These are phyloP conservation scores for Chloranthus sessilifolius DNA, from an alignment of 164 flowering plant species.

Conservation along the genomic window DNA sequence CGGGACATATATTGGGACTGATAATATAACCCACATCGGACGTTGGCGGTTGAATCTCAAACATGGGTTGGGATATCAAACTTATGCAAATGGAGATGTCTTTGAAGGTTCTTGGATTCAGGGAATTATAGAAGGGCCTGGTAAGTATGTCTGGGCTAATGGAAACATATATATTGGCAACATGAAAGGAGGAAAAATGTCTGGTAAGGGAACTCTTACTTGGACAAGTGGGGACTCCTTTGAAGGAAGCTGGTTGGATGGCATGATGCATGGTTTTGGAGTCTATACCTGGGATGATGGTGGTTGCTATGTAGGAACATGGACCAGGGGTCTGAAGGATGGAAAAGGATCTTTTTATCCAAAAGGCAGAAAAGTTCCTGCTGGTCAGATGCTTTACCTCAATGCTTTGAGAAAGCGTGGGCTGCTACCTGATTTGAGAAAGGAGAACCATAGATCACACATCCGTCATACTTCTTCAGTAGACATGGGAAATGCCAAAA, in stretches of 20 bases:
- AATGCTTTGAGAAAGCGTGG: conserved; percentile 82
- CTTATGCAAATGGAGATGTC: conserved; percentile 73
- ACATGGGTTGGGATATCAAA: conserved; percentile 86
- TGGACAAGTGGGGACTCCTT: conserved; percentile 89
- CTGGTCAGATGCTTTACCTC: conserved; percentile 63
- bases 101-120: conserved; percentile 97
- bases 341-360: conserved; percentile 97
- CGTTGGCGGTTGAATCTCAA: conserved; percentile 85
- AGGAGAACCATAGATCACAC: conserved; percentile 44
- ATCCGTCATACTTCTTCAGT: conserved; percentile 60
- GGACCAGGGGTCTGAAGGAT: conserved; percentile 92
- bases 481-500: conserved; percentile 56
- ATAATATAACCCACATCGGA: conserved; percentile 59
- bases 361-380: conserved; percentile 60
- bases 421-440: conserved; percentile 70
- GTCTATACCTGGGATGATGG: conserved; percentile 91
- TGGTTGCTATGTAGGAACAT: conserved; percentile 90
- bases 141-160: conserved; percentile 89
- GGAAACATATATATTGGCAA: conserved; percentile 84
- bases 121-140: conserved; percentile 82
- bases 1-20: conserved; percentile 58
- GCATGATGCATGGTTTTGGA: conserved; percentile 95
- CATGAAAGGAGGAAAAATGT: conserved; percentile 94
- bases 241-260: conserved; percentile 94
- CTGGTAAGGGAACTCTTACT: conserved; percentile 86